Evolutionary conservation across 129 eudicot species (phyloP), one percentile per base, ranked within the genome.

Genomic region (Flaveria bidentis): DNA sequence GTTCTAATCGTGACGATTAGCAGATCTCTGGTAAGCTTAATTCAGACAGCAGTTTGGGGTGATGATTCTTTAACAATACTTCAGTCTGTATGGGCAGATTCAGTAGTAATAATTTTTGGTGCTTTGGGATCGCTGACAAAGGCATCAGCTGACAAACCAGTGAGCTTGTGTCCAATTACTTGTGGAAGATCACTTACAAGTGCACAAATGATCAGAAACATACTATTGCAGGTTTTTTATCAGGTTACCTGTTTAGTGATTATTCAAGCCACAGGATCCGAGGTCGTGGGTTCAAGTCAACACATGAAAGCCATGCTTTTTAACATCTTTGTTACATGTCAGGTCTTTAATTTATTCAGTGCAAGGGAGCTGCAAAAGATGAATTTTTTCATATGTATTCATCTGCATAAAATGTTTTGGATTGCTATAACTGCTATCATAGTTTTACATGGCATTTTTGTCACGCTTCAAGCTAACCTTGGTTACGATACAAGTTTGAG

Each of bases 301-400:
- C 6, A 17, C 16, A 77, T 11, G 33, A 69, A 67, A 47, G 12
- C 78, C 36, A 60, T 77, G 61, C 58, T 77, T 17, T 85, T 61
- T 41, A 85, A 68, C 11, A 68, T 84, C 33, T 61, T 81, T 30
- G 56, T 73, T 9, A 18, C 77, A 18, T 77, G 88, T 63, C 88
- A 77, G 67, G 42, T 77, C 22, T 85, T 81, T 61, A 85, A 85
- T 58, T 39, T 6, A 20, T 85, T 85, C 70, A 77, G 50, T 68
- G 83, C 85, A 10, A 77, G 88, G 26, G 83, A 81, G 83, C 62
- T 69, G 20, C 69, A 73, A 64, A 68, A 73, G 51, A 77, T 46
- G 66, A 84, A 84, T 11, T 66, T 76, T 66, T 84, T 81, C 61
- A 68, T 18, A 52, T 82, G 81, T 45, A 70, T 84, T 63, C 36